Conservation (phyloP, 139 green algal species). For the Chlorella sp. region DNA sequence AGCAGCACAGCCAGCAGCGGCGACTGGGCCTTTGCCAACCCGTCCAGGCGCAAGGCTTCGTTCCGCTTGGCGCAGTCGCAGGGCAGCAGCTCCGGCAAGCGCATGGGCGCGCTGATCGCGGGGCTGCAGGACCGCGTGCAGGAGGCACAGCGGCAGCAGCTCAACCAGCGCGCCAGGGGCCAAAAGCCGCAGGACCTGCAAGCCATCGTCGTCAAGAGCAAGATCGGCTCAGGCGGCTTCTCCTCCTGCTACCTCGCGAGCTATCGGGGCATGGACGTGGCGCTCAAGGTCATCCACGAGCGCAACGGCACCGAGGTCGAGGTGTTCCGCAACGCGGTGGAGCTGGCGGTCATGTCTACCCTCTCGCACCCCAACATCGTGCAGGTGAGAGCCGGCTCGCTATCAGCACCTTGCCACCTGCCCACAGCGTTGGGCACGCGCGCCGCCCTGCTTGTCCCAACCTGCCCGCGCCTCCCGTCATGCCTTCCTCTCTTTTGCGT, state of each 20-base stretch:
- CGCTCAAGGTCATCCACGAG: slow-evolving; percentile 20
- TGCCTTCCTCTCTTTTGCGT: background rate
- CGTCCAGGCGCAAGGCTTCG: too few species aligned
- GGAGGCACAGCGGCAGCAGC: slow-evolving; percentile 18
- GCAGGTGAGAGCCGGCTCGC: too few species aligned
- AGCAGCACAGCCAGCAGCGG: too few species aligned
- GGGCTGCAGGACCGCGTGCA: slow-evolving; percentile 22
- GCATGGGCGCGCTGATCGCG: slow-evolving; percentile 21
- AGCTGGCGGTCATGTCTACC: slow-evolving; percentile 25
- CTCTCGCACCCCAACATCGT: slow-evolving; percentile 30
- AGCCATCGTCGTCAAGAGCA: slow-evolving; percentile 15
- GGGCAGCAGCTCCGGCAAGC: slow-evolving; percentile 13
- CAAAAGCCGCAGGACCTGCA: slow-evolving; percentile 17
- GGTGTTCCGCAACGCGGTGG: slow-evolving; percentile 22
- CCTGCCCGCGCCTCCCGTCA: background rate
- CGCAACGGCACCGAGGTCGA: slow-evolving; percentile 8
- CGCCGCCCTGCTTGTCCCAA: background rate
- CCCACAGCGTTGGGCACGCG: too few species aligned
- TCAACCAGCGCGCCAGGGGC: slow-evolving; percentile 10
- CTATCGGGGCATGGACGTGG: slow-evolving; percentile 10
- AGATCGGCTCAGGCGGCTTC: slow-evolving; percentile 19
- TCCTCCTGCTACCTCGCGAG: slow-evolving; percentile 18
- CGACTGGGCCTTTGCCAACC: too few species aligned
- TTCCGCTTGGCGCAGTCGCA: background rate
- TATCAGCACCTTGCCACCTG: too few species aligned